These are phyloP conservation scores for Musa acuminata DNA, from an alignment of 176 grass and related monocot genomes.

Conservation along the genomic window DNA sequence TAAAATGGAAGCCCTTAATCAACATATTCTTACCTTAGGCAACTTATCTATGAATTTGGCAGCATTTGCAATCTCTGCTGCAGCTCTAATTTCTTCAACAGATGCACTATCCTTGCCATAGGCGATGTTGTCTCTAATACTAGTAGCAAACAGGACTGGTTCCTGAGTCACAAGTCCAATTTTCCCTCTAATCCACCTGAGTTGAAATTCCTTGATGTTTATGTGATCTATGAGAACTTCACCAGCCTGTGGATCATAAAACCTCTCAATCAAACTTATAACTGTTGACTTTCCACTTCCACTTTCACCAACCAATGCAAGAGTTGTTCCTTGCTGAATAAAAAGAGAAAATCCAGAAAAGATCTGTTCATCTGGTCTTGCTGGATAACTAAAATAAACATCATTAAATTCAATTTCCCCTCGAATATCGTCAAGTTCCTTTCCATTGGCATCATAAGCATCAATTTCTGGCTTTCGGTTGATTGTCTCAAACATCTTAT, in stretches of 20 bases:
- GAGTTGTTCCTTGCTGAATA: constrained; percentile 47
- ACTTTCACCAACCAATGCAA: constrained; percentile 75
- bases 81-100: constrained; percentile 70
- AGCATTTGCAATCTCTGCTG: constrained; percentile 79
- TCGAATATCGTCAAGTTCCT: constrained; percentile 57
- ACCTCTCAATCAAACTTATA: constrained; percentile 68
- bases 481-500: constrained; percentile 93
- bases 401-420: constrained; percentile 70
- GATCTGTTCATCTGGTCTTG: constrained; percentile 68
- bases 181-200: constrained; percentile 85
- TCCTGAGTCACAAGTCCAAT: constrained; percentile 92
- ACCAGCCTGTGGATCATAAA: constrained; percentile 65
- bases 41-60: constrained; percentile 93
- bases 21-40: constrained; percentile 48
- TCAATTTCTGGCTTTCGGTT: constrained; percentile 83
- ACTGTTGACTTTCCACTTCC: constrained; percentile 88
- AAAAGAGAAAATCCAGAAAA: constrained; percentile 63
- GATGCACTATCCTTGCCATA: constrained; percentile 75
- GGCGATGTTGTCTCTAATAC: constrained; percentile 80
- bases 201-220: constrained; percentile 72
- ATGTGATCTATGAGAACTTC: constrained; percentile 66
- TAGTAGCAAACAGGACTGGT: constrained; percentile 67
- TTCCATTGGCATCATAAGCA: constrained; percentile 41
- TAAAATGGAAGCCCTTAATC: no score
- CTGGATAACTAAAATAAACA: constrained; percentile 77